Evolutionary conservation across 2,329 filamentous ascomycete genomes (phyloP), one percentile per base, ranked within the genome.

Genomic region (Aureobasidium sp.): DNA sequence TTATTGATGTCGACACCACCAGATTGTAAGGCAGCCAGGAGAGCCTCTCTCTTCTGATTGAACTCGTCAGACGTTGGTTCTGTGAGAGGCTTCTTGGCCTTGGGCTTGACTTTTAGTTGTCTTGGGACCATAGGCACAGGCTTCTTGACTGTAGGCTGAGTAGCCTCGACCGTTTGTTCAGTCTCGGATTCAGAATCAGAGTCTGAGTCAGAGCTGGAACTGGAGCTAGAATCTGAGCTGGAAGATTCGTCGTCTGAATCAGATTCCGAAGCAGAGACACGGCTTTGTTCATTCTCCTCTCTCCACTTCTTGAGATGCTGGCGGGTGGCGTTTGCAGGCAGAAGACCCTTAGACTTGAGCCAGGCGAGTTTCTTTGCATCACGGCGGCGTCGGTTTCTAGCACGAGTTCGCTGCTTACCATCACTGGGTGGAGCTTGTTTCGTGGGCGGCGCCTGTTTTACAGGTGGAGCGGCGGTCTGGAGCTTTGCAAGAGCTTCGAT

Each of bases 321-420:
- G 45, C 82, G 76, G 55, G 78, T 80, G 6, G 84, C 84, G 62
- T 78, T 71, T 29, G 73, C 65, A 22, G 78, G 78, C 9, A 88
- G 71, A 14, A 80, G 69, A 1, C 82, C 83, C n/a, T 78, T 71
- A 20, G 76, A 70, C 67, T 86, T 84, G 8, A 87, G 74, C 62
- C 77, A 76, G 4, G 74, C 72, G 12, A 87, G 73, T 62, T 75
- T 75, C 62, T 79, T 79, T 42, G 76, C 72, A 58, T 80, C 72
- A 62, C 79, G 80, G 44, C 78, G 78, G 42, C 86, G 78, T 34
- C 73, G 68, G 66, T 88, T 88, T 64, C 84, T 81, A 27, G 74
- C 73, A 56, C 79, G 79, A 0, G 86, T 88, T 20, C 70, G 67
- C 25, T 69, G 66, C 36, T 76, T 77, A 17, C 86, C 85, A 63